Conservation (phyloP, 441 rosid genomes). For the Erodium texanum region DNA sequence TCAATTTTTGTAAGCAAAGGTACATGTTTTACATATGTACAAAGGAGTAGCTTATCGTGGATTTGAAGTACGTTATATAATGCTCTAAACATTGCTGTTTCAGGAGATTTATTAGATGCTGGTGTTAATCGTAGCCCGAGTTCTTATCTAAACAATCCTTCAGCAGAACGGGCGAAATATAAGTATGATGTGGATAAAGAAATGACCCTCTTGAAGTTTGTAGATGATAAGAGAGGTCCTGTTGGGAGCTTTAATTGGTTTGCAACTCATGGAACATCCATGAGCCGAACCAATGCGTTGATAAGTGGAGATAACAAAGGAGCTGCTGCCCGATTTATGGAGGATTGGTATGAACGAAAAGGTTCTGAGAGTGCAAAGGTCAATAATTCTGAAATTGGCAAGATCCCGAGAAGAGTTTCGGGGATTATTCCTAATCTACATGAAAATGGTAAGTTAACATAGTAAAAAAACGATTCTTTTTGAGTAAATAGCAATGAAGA, state of each 20-base stretch:
- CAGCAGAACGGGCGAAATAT: conserved; percentile 54
- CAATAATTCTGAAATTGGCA: conserved; percentile 30
- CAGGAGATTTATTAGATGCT: conserved; percentile 82
- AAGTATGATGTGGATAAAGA: conserved; percentile 77
- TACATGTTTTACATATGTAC: too few relatives aligned
- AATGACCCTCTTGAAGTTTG: conserved; percentile 91
- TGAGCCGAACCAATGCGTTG: conserved; percentile 91
- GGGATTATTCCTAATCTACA: conserved; percentile 34
- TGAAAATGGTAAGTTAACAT: conserved; percentile 46
- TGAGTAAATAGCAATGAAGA: too few relatives aligned
- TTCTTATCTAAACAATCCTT: conserved; percentile 78
- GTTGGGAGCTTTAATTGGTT: conserved; percentile 94
- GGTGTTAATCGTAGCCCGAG: conserved; percentile 91
- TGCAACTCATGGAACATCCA: conserved; percentile 95
- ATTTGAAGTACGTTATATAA: too few relatives aligned
- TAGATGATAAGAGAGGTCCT: conserved; percentile 78
- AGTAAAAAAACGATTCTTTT: too few relatives aligned
- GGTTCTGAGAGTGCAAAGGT: conserved; percentile 23
- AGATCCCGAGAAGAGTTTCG: conserved; percentile 64
- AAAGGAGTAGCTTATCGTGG: too few relatives aligned
- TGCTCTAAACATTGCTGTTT: too few relatives aligned
- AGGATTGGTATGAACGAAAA: conserved; percentile 71
- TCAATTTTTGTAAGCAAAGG: conserved; percentile 64
- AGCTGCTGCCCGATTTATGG: conserved; percentile 87
- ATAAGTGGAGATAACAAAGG: conserved; percentile 98